Evolutionary conservation across 345 rosid species (phyloP), one percentile per base, ranked within the genome.

Genomic region (Syzygium aromaticum): DNA sequence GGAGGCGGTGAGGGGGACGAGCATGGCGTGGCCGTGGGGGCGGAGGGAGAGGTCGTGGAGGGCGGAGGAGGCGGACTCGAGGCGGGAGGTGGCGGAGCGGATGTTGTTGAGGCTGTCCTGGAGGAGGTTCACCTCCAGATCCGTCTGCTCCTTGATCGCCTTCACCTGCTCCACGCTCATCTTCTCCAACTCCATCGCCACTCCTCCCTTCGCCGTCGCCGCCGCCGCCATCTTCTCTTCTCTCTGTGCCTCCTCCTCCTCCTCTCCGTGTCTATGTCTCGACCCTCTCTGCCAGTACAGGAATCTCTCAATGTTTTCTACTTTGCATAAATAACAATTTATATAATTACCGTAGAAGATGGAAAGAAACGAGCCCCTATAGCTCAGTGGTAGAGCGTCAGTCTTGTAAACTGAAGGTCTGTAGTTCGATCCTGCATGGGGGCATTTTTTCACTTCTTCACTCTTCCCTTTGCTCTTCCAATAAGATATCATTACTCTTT

Each of bases 71-170:
- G 98, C 98, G 88, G 88, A 83, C 84, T 95, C 96, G 67, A 98
- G 96, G 53, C 99, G 99, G 25, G 85, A 86, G 84, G 98, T 95
- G 92, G 99, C 98, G 52, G 98, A 94, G 59, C 97, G 98, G 89
- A 98, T 96, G 95, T 96, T 98, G 92, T 95, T 96, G 86, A 98
- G 98, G 87, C 99, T 98, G 88, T 96, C 99, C 61, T 98, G 98
- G 33, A 98, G 93, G 10, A 98, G 94, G 89, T 95, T 98, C n/a
- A 98, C 96, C 89, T 96, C 99, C 5, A 95, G 90, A 94, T 95
- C 99, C 2, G 95, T 90, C 88, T 98, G 98, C 87, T 98, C 99
- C 90, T 96, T 98, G 43, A 95, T 40, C 14, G 93, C 96, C 93
- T 98, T 95, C 2, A 98, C 94, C 91, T 96, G 98, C 82, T 98